Percentiles rank a stretch among this genome's conserved stretches.
Evolutionary conservation across 495 filamentous ascomycete species (phyloP).

Genomic region (Physcia stellaris): DNA sequence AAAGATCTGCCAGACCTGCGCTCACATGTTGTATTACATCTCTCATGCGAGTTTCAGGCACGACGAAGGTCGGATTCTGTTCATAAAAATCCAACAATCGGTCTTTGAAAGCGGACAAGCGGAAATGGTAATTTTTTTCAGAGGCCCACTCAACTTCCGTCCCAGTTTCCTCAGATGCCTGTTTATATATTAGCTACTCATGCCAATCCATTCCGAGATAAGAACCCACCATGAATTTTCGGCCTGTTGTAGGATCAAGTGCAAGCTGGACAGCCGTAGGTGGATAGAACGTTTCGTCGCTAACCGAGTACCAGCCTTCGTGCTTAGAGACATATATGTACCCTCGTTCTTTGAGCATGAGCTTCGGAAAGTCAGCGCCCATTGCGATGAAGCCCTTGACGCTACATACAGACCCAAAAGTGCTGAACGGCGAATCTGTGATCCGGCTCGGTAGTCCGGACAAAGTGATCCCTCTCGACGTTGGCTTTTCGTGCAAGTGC

Average conservation of each 20-base stretch:
- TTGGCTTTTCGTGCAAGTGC: conserved; percentile 52
- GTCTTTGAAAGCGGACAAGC: conserved; percentile 65
- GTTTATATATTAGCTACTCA: conserved; percentile 10
- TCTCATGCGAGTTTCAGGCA: conserved; percentile 49
- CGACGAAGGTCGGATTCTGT: conserved; percentile 54
- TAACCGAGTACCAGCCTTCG: conserved; percentile 91
- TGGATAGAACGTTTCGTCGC: conserved; percentile 93
- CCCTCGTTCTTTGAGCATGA: conserved; percentile 55
- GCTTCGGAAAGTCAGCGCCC: conserved; percentile 21
- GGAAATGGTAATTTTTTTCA: conserved; percentile 93
- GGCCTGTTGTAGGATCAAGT: conserved; percentile 65
- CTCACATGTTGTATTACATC: conserved; percentile 56
- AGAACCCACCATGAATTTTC: conserved; percentile 51
- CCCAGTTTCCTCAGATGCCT: conserved; percentile 70
- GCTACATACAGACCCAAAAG: conserved; percentile 52
- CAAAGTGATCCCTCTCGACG: conserved; percentile 69
- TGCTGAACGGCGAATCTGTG: conserved; percentile 81
- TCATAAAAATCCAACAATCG: conserved; percentile 65
- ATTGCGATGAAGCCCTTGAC: neutral
- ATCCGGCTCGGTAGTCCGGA: conserved; percentile 72
- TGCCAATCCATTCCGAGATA: neutral
- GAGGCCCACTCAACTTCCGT: conserved; percentile 89
- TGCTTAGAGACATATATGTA: conserved; percentile 79
- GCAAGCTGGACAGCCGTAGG: conserved; percentile 55
- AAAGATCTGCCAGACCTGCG: conserved; percentile 67